Percentiles rank a stretch among this genome's conserved stretches.
phyloP scores from a whole-genome alignment of 768 basidiomycete genomes.

The Trichaptum fuscoviolaceum region DNA sequence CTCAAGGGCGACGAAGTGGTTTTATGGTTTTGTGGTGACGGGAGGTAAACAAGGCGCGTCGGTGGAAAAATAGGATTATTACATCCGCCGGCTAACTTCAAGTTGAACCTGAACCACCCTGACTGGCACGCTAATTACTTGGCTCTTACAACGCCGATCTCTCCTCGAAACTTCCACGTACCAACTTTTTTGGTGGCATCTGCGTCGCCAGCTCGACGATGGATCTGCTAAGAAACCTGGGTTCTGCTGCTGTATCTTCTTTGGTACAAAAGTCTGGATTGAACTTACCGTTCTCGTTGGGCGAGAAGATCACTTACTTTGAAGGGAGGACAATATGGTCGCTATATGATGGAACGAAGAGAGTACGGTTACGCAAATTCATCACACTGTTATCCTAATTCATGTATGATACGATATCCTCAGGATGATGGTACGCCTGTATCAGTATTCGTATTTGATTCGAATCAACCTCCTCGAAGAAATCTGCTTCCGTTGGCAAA shows the following conservation, averaged over 20 bases:
- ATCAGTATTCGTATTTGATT: constrained; percentile 91
- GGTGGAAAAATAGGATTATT: not conserved
- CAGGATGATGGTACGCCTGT: constrained; percentile 86
- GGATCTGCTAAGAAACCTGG: constrained; percentile 80
- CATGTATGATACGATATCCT: constrained; percentile 12
- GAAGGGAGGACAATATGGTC: constrained; percentile 76
- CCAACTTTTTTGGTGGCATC: not conserved
- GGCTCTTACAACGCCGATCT: not conserved
- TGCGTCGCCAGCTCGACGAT: constrained; percentile 31
- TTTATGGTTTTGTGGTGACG: not conserved
- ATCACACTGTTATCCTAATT: constrained; percentile 8
- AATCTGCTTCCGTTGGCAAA: constrained; percentile 70
- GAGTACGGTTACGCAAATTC: constrained; percentile 43
- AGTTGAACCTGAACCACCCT: no score
- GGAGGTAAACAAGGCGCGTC: not conserved
- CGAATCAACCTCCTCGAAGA: constrained; percentile 52
- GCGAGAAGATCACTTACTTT: constrained; percentile 59
- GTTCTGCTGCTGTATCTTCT: constrained; percentile 81
- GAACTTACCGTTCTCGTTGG: constrained; percentile 82
- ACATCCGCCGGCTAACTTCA: not conserved
- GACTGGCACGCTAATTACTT: not conserved
- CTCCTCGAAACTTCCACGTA: constrained; percentile 4
- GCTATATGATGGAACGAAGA: constrained; percentile 83
- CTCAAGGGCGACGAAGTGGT: not conserved
- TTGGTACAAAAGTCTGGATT: constrained; percentile 93